Conservation (phyloP, 2,329 filamentous ascomycete species). For the Colletotrichum caudatum region DNA sequence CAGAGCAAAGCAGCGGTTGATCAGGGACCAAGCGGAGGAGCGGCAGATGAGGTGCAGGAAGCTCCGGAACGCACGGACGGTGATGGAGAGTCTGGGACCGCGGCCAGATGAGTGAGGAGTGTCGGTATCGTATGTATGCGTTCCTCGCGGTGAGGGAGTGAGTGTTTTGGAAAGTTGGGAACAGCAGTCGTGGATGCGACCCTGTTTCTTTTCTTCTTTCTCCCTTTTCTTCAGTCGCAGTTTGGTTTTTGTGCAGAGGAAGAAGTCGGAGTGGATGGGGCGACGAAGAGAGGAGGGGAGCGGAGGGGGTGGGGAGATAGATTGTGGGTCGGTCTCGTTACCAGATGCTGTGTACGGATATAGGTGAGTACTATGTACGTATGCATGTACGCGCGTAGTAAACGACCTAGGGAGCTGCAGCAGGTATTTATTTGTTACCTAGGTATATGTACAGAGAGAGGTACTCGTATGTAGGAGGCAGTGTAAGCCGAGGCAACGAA, state of each 20-base stretch:
- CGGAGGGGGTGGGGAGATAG: background rate
- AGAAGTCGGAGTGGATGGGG: background rate
- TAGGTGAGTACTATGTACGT: background rate
- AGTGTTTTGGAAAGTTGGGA: background rate
- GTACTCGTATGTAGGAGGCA: too few species aligned
- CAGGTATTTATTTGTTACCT: too few species aligned
- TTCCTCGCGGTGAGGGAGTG: constrained; percentile 21
- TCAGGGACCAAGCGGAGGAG: constrained; percentile 39
- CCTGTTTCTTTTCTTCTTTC: too few species aligned
- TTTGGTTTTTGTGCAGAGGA: background rate
- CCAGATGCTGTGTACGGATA: too few species aligned
- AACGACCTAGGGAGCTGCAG: too few species aligned
- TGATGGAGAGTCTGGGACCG: constrained; percentile 20
- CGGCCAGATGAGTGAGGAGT: background rate
- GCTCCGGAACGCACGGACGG: constrained; percentile 41
- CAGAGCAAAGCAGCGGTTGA: background rate
- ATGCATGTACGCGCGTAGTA: too few species aligned
- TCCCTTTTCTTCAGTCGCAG: background rate
- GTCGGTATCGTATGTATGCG: background rate
- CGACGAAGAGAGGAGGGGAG: background rate
- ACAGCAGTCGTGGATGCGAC: background rate
- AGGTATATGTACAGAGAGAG: too few species aligned
- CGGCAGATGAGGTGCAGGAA: constrained; percentile 36
- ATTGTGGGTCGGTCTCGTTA: background rate
- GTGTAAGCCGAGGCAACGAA: too few species aligned